These are phyloP conservation scores for Cladophialophora bantiana DNA, from an alignment of 2,329 filamentous ascomycete species.

Conservation along the genomic window DNA sequence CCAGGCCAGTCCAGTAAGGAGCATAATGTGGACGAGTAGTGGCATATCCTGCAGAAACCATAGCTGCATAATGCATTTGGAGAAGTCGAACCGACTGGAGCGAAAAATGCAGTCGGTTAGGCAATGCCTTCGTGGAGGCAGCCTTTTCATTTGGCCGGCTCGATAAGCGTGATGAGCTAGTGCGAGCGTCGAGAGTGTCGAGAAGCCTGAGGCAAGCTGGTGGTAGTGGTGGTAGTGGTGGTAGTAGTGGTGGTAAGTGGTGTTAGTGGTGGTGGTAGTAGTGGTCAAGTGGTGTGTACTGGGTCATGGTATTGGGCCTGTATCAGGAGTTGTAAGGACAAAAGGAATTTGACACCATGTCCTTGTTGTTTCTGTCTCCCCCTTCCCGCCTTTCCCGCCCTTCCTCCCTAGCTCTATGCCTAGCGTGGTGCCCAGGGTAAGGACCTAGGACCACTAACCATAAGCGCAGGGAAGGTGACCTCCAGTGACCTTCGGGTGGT, in stretches of 20 bases:
- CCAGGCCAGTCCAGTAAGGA: background rate
- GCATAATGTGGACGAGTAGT: background rate
- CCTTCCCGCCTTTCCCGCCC: background rate
- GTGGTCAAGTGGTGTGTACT: too few relatives aligned
- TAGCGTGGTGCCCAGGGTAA: background rate
- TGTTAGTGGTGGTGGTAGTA: background rate
- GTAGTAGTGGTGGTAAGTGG: background rate
- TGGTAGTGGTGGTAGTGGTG: background rate
- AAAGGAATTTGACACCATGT: background rate
- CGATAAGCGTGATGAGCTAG: background rate
- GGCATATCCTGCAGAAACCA: background rate
- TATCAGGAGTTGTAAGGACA: constrained; percentile 2
- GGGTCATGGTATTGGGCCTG: background rate
- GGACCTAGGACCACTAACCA: background rate
- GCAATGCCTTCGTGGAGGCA: background rate
- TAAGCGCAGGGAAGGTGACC: background rate
- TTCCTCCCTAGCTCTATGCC: background rate
- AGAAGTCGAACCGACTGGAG: background rate
- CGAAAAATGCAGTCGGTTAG: background rate
- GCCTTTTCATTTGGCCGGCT: background rate
- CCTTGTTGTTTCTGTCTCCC: background rate
- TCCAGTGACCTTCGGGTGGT: background rate
- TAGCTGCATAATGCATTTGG: background rate
- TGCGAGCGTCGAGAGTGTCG: background rate
- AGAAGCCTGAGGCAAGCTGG: background rate